These are phyloP conservation scores for Vitis hybrid DNA, from an alignment of 177 flowering plant genomes.

Conservation along the genomic window DNA sequence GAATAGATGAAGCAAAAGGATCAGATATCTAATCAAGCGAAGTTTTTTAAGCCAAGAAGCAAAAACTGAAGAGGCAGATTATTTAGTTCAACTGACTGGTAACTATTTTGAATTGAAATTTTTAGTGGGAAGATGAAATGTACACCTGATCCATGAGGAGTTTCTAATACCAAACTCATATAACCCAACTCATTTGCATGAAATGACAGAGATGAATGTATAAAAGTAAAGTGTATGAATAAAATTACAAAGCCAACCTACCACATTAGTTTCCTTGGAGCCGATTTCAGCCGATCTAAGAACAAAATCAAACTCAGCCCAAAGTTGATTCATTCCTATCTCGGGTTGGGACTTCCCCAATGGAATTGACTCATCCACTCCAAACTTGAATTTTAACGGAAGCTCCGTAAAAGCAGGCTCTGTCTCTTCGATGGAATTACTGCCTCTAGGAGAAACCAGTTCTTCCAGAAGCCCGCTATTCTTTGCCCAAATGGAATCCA, in stretches of 20 bases:
- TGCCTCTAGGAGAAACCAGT: neutral
- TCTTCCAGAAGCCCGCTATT: conserved; percentile 18
- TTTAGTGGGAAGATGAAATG: no score
- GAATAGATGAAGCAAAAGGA: no score
- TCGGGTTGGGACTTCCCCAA: conserved; percentile 40
- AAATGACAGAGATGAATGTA: no score
- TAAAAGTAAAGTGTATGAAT: neutral
- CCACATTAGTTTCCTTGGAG: conserved; percentile 16
- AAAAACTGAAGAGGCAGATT: no score
- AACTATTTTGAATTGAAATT: no score
- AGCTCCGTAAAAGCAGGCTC: conserved; percentile 1
- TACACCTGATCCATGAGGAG: no score
- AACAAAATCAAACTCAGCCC: conserved; percentile 42
- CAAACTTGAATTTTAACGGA: conserved; percentile 35
- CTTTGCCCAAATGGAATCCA: conserved; percentile 32
- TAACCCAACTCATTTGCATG: no score
- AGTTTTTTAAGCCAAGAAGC: no score
- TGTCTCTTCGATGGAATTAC: neutral
- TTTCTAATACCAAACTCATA: no score
- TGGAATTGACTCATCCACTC: conserved; percentile 13
- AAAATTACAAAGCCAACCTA: conserved; percentile 20
- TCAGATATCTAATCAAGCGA: no score
- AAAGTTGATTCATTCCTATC: conserved; percentile 32
- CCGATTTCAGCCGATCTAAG: conserved; percentile 23
- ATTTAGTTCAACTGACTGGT: no score